Percentiles rank a stretch among this genome's conserved stretches.
These are phyloP conservation scores for Fusarium sp. DNA, from an alignment of 2,329 filamentous ascomycete genomes.

Conservation along the genomic window DNA sequence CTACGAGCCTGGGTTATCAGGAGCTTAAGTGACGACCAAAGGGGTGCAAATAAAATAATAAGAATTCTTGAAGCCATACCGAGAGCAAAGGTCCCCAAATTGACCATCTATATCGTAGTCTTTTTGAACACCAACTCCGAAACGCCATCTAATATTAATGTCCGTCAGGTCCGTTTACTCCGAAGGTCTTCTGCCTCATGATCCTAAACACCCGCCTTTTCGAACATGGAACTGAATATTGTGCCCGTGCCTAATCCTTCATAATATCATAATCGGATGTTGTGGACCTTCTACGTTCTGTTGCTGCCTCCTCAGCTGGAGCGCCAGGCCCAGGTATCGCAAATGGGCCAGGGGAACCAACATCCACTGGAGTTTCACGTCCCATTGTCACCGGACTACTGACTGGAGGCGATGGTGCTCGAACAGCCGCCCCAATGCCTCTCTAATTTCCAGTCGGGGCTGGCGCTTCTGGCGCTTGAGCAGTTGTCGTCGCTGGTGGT, in stretches of 20 bases:
- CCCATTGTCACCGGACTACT: not conserved
- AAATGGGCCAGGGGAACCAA: not conserved
- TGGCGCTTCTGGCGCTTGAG: not conserved
- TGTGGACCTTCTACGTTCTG: not conserved
- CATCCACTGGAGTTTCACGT: not conserved
- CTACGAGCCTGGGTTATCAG: not conserved
- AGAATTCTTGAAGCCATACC: not conserved
- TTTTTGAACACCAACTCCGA: constrained; percentile 6
- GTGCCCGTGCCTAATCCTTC: not conserved
- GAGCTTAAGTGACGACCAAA: not conserved
- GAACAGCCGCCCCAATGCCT: not conserved
- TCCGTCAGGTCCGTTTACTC: no score
- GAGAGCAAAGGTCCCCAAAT: not conserved
- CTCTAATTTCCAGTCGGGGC: constrained; percentile 14
- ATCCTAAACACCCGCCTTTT: not conserved
- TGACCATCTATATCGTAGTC: constrained; percentile 26
- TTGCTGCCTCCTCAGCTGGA: not conserved
- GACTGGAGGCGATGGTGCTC: not conserved
- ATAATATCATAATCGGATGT: not conserved
- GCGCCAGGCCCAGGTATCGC: not conserved
- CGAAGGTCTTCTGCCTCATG: not conserved
- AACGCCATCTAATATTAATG: constrained; percentile 5
- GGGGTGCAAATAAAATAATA: not conserved
- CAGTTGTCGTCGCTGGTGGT: not conserved
- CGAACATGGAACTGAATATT: not conserved